A percentile compares a stretch with the other conserved stretches of the same genome.
phyloP scores from a whole-genome alignment of 2,329 filamentous ascomycete genomes.

The Penicillium sp. region DNA sequence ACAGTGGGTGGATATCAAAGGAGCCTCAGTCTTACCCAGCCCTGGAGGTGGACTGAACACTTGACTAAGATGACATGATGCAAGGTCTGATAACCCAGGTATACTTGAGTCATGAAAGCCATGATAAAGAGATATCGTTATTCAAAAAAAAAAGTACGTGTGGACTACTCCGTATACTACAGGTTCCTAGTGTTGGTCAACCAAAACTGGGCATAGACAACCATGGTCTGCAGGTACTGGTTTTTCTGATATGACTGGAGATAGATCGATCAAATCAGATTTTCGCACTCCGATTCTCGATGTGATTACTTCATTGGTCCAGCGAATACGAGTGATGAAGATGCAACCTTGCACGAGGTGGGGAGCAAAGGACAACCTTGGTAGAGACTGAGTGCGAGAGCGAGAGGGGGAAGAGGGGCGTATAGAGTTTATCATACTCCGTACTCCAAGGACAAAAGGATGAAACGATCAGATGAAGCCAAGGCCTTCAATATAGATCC shows the following conservation, averaged over 20 bases:
- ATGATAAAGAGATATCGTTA: too few relatives aligned
- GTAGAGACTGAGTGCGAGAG: not conserved
- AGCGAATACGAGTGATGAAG: not conserved
- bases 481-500: not conserved
- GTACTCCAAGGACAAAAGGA: too few relatives aligned
- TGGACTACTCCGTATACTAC: too few relatives aligned
- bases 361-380: not conserved
- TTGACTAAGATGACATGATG: not conserved
- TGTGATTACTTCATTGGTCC: not conserved
- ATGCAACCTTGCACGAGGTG: not conserved
- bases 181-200: too few relatives aligned
- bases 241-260: not conserved
- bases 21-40: not conserved
- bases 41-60: not conserved
- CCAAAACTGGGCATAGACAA: not conserved
- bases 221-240: not conserved
- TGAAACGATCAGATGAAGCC: too few relatives aligned
- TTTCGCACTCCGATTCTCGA: not conserved
- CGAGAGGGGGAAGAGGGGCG: not conserved
- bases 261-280: not conserved
- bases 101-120: too few relatives aligned
- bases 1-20: conserved; percentile 31
- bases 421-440: not conserved
- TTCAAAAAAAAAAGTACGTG: too few relatives aligned
- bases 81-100: too few relatives aligned